phyloP scores from a whole-genome alignment of 2,329 filamentous ascomycete genomes.

The Aspergillus floridensis region DNA sequence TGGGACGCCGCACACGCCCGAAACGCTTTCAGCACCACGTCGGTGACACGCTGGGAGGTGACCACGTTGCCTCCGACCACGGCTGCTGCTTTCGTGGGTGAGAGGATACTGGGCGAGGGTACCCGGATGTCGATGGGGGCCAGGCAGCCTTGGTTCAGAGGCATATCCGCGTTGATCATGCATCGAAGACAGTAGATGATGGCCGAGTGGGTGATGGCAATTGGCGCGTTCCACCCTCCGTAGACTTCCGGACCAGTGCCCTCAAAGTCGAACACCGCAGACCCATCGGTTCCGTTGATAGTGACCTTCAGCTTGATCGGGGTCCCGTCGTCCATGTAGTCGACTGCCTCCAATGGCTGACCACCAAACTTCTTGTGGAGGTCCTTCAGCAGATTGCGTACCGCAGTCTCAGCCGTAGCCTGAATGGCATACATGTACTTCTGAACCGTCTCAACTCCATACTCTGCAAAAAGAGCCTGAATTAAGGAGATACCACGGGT shows the following conservation, averaged over 20 bases:
- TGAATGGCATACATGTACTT: conserved; percentile 84
- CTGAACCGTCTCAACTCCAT: conserved; percentile 72
- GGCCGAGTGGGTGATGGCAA: conserved; percentile 77
- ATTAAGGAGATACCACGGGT: conserved; percentile 82
- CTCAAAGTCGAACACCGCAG: conserved; percentile 73
- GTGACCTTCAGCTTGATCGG: conserved; percentile 72
- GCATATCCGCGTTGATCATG: conserved; percentile 77
- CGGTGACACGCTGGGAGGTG: conserved; percentile 75
- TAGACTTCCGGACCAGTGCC: conserved; percentile 79
- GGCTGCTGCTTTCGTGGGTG: conserved; percentile 71
- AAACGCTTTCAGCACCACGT: conserved; percentile 80
- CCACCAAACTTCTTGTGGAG: conserved; percentile 69
- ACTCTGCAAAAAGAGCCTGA: conserved; percentile 70
- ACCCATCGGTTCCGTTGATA: conserved; percentile 70
- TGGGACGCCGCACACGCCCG: conserved; percentile 74
- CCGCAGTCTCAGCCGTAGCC: conserved; percentile 72
- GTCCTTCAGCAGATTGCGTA: conserved; percentile 69
- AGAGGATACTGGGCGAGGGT: conserved; percentile 66
- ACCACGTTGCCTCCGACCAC: conserved; percentile 82
- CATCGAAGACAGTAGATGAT: conserved; percentile 84
- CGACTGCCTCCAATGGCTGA: conserved; percentile 68
- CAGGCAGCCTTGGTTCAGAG: conserved; percentile 81
- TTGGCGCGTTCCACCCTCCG: conserved; percentile 75
- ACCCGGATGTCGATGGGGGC: conserved; percentile 73
- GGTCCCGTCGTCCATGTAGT: conserved; percentile 85